Evolutionary conservation across 192 early-diverging fungal species (phyloP), one percentile per base, ranked within the genome.

Genomic region (Gigaspora rosea): DNA sequence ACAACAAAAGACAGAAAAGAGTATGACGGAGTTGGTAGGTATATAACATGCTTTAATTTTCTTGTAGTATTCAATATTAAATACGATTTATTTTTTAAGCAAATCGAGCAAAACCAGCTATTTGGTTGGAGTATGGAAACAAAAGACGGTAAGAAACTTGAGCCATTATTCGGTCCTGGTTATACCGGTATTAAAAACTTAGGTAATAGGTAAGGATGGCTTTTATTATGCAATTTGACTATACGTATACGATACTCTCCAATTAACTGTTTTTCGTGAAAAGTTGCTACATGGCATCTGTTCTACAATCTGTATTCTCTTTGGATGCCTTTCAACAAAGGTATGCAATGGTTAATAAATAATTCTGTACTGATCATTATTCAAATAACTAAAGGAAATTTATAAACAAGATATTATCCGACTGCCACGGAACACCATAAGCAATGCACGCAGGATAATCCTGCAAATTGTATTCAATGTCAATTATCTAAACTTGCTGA

Each of bases 61-160:
- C 57, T 12, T 41, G 27, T 51, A 6, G 22, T n/a, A n/a, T 64
- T 66, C 32, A 52, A 35, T 35, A 56, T 48, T 36, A 15, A 36
- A 47, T n/a, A 22, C 32, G 36, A 13, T 16, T 18, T 41, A 22
- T 51, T 9, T 36, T 50, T 51, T 18, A 83, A 93, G 92, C 93
- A 97, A 88, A 81, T 99, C 71, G 97, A 98, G 68, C 94, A 97
- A 80, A 99, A 99, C 80, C 84, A 95, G 68, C 94, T 93, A 82
- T 98, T 97, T 87, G 95, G 98, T 77, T 98, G 98, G 80, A 94
- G 92, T 80, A 99, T 99, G 97, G 93, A 92, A 5, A 97, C 94
- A 4, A 94, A 95, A 46, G 97, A 99, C 79, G 97, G 97, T 56
- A 90, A 93, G 74, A 85, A 91, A 33, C 86, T 97, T 67, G 85